Percentiles rank a stretch among this genome's conserved stretches.
These are phyloP conservation scores for Pseudozyma tsukubaensis DNA, from an alignment of 1,284 basidiomycete species.

Conservation along the genomic window DNA sequence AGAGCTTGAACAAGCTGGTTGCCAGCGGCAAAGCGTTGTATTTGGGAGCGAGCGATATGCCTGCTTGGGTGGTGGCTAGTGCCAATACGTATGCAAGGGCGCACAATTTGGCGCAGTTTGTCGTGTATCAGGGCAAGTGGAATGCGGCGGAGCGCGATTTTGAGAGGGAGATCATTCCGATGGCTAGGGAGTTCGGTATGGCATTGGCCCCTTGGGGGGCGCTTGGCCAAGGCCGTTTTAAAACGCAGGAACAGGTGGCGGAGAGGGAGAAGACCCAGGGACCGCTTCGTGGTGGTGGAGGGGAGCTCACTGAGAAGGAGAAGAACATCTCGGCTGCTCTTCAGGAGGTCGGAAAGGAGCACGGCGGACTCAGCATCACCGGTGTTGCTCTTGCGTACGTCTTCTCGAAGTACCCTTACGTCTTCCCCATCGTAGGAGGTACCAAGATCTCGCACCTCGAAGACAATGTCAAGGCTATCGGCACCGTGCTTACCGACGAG, in stretches of 20 bases:
- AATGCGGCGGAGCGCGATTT: constrained; percentile 72
- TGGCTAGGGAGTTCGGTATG: constrained; percentile 72
- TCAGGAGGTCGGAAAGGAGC: constrained; percentile 55
- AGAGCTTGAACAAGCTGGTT: constrained; percentile 72
- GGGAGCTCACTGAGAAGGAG: constrained; percentile 41
- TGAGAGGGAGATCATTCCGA: constrained; percentile 76
- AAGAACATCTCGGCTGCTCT: constrained; percentile 52
- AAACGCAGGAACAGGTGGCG: constrained; percentile 52
- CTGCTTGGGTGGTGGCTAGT: constrained; percentile 74
- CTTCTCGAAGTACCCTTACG: constrained; percentile 41
- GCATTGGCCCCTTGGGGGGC: constrained; percentile 74
- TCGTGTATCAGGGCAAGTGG: constrained; percentile 75
- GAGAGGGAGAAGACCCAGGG: constrained; percentile 49
- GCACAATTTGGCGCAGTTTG: constrained; percentile 73
- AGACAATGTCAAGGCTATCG: constrained; percentile 54
- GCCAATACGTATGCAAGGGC: constrained; percentile 74
- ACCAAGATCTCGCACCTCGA: constrained; percentile 55
- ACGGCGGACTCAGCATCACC: constrained; percentile 38
- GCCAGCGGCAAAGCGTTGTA: constrained; percentile 72
- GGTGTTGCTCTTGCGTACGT: constrained; percentile 51
- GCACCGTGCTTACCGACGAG: constrained; percentile 43
- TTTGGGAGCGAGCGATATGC: constrained; percentile 71
- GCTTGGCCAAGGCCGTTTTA: constrained; percentile 72
- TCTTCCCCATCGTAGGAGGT: constrained; percentile 53
- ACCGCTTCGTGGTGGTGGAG: constrained; percentile 46